Conservation (phyloP, 2,329 filamentous ascomycete genomes). For the Trichoderma asperellum region DNA sequence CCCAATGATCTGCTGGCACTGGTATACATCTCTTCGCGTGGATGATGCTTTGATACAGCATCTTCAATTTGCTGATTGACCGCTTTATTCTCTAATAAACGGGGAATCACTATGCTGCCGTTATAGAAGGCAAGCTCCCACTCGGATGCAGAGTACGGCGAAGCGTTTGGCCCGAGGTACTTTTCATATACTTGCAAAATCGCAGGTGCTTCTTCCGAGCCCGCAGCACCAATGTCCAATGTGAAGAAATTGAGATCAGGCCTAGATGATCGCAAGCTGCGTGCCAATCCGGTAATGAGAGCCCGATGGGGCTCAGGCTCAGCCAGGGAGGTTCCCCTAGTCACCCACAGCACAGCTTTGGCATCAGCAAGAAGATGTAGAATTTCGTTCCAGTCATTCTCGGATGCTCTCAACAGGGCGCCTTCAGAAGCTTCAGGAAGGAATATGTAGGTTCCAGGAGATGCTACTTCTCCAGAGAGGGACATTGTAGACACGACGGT, state of each 20-base stretch:
- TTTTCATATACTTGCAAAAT: slow-evolving; percentile 23
- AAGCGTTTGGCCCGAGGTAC: slow-evolving; percentile 15
- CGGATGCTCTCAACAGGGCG: not conserved
- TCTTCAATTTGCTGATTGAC: slow-evolving; percentile 19
- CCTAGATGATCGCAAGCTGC: slow-evolving; percentile 4
- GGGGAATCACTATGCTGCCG: slow-evolving; percentile 23
- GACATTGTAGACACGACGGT: slow-evolving; percentile 1
- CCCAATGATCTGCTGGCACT: slow-evolving; percentile 4
- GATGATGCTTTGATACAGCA: slow-evolving; percentile 18
- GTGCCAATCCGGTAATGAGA: slow-evolving; percentile 12
- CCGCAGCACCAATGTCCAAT: not conserved
- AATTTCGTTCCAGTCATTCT: slow-evolving; percentile 16
- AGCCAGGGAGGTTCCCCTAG: not conserved
- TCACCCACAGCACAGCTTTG: slow-evolving; percentile 24
- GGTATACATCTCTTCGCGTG: slow-evolving; percentile 13
- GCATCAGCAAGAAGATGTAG: slow-evolving; percentile 2
- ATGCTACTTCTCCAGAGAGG: slow-evolving; percentile 6
- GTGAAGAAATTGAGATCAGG: slow-evolving; percentile 16
- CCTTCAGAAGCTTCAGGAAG: slow-evolving; percentile 5
- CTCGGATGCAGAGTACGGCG: slow-evolving; percentile 20
- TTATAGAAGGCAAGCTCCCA: slow-evolving; percentile 27
- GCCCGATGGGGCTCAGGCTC: not conserved
- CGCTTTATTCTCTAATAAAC: slow-evolving; percentile 16
- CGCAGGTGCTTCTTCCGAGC: not conserved
- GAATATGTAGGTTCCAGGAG: slow-evolving; percentile 18